Conservation (phyloP, 805 yeast species). For the Candida wancherniae region DNA sequence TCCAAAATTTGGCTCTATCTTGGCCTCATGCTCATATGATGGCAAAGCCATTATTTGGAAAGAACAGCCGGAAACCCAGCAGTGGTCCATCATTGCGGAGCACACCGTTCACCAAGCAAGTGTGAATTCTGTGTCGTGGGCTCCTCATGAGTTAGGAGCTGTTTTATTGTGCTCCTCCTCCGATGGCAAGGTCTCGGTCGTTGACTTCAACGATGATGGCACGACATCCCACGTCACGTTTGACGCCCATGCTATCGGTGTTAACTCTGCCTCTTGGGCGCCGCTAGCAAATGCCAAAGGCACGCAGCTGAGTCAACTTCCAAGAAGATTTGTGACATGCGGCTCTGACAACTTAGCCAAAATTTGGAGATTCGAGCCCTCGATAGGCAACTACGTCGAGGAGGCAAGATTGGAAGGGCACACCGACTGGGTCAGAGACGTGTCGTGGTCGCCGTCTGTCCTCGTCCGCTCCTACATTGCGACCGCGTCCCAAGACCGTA, state of each 20-base stretch:
- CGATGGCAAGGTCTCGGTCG: constrained; percentile 87
- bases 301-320: constrained; percentile 13
- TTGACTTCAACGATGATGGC: constrained; percentile 89
- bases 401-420: constrained; percentile 86
- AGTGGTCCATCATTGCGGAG: constrained; percentile 83
- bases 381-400: constrained; percentile 53
- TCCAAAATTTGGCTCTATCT: constrained; percentile 91
- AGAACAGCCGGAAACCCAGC: constrained; percentile 70
- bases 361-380: constrained; percentile 73
- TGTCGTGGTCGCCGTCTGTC: constrained; percentile 94
- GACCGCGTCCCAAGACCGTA: constrained; percentile 93
- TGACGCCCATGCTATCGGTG: constrained; percentile 90
- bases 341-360: constrained; percentile 94
- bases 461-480: constrained; percentile 87
- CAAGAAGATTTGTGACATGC: constrained; percentile 82
- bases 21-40: constrained; percentile 93
- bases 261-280: constrained; percentile 94
- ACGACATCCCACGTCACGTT: constrained; percentile 58
- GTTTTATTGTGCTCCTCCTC: constrained; percentile 84
- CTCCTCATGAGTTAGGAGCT: constrained; percentile 96
- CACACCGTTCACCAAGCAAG: constrained; percentile 89
- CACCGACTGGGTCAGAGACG: constrained; percentile 98
- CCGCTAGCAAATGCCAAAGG: constrained; percentile 45
- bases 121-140: constrained; percentile 93
- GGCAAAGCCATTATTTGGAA: constrained; percentile 95